A percentile compares a stretch with the other conserved stretches of the same genome.
Evolutionary conservation across 2,329 filamentous ascomycete species (phyloP).

Genomic region (Talaromyces sp.): DNA sequence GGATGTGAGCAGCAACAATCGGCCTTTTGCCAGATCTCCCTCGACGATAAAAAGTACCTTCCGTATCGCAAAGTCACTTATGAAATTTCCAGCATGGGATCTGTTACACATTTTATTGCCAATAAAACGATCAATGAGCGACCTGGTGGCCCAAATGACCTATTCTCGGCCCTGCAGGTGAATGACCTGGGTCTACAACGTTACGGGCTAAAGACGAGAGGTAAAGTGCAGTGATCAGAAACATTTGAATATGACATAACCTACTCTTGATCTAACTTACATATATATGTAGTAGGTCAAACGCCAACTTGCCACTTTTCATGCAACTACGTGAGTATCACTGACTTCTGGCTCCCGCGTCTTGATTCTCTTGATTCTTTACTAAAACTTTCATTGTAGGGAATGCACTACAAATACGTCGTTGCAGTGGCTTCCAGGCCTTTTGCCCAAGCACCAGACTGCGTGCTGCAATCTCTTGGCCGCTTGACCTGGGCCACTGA

Average conservation of each 20-base stretch:
- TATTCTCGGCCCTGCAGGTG: conserved; percentile 58
- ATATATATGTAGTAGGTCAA: conserved; percentile 30
- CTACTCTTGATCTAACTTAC: no score
- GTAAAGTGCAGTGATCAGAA: no score
- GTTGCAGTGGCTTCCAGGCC: conserved; percentile 50
- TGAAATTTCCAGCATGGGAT: conserved; percentile 41
- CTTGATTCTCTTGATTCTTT: no score
- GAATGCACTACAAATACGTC: conserved; percentile 64
- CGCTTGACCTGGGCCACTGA: conserved; percentile 58
- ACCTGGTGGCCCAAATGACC: conserved; percentile 60
- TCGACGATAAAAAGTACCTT: no score
- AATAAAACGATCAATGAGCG: conserved; percentile 56
- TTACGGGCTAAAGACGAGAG: conserved; percentile 29
- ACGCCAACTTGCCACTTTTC: conserved; percentile 51
- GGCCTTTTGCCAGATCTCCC: no score
- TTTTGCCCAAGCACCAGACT: conserved; percentile 46
- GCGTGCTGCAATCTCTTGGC: conserved; percentile 50
- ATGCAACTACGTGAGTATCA: conserved; percentile 49
- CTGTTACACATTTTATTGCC: conserved; percentile 60
- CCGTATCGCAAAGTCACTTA: conserved; percentile 41
- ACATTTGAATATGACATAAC: no score
- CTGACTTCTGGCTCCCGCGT: neutral
- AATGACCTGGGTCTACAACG: conserved; percentile 52
- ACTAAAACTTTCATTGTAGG: conserved; percentile 37
- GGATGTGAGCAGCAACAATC: no score